Evolutionary conservation across 768 basidiomycete species (phyloP), one percentile per base, ranked within the genome.

Genomic region (Lentinula boryana): DNA sequence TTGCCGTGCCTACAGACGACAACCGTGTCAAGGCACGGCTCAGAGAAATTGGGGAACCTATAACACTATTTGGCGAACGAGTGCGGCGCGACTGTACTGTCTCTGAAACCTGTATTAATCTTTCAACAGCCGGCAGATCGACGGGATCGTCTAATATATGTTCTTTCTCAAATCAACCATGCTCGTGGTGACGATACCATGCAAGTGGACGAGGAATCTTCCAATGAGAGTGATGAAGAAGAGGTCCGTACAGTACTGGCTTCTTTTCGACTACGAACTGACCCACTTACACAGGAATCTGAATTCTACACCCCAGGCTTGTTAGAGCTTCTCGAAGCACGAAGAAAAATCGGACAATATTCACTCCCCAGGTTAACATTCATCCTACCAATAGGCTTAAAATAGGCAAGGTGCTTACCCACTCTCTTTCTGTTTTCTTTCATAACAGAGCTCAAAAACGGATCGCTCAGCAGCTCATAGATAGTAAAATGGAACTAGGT

Each of bases 1-100:
- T 98, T 75, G 97, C 95, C 6, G 94, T 98, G 9, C 97, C 97
- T 7, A 99, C 97, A 6, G 96, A 98, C 73, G 97, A 98, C 74
- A 89, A 85, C 68, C 88, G 90, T 65, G 97, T 99, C 68, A 90
- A 89, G 70, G 86, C 88, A 41, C 81, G 92, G 60, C 79, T 99
- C 61, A 81, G 97, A 60, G 93, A 96, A 75, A 87, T 97, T 66
- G 95, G 93, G 41, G 93, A 99, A 72, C 97, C 97, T 41, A 95
- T 98, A 68, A 98, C 95, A 5, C 81, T 98, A 31, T 99, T 98
- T 67, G 97, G 95, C 64, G 97, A 98, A 83, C 87, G 94, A 62
- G 95, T 97, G 69, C 72, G 93, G 49, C 44, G 33, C 56, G 4
- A 53, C 62, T n/a, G 51, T 44, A 44, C 13, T 52, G 44, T 58